phyloP scores from a whole-genome alignment of 805 yeast species.

The Scheffersomyces coipomensis region DNA sequence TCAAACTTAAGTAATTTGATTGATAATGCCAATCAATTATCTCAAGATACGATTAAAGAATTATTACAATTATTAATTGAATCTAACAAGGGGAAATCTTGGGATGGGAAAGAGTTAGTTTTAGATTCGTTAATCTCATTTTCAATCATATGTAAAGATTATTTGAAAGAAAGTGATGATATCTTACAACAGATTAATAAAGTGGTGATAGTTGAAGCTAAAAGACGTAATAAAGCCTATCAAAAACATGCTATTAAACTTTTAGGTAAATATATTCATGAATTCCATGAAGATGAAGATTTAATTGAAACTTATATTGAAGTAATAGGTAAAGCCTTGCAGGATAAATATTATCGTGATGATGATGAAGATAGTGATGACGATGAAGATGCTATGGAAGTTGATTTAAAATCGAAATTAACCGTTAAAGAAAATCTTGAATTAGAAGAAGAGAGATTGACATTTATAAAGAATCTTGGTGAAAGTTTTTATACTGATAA shows the following conservation, averaged over 20 bases:
- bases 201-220: conserved; percentile 57
- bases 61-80: conserved; percentile 55
- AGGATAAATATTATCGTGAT: conserved; percentile 37
- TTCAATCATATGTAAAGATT: conserved; percentile 42
- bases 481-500: conserved; percentile 18
- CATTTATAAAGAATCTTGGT: conserved; percentile 34
- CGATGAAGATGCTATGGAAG: conserved; percentile 17
- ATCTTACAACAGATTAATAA: conserved; percentile 38
- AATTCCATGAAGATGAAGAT: conserved; percentile 31
- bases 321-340: conserved; percentile 29
- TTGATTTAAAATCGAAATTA: conserved; percentile 15
- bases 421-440: conserved; percentile 43
- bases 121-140: conserved; percentile 67
- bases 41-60: conserved; percentile 15
- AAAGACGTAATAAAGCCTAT: conserved; percentile 64
- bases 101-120: conserved; percentile 84
- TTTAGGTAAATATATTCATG: conserved; percentile 49
- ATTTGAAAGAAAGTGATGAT: conserved; percentile 24
- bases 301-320: conserved; percentile 38
- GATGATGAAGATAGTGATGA: conserved; percentile 36
- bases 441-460: conserved; percentile 47
- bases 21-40: conserved; percentile 21
- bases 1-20: conserved; percentile 55
- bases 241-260: conserved; percentile 53
- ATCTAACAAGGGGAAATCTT: conserved; percentile 74